Evolutionary conservation across 352 stramenopile genomes (phyloP), one percentile per base, ranked within the genome.

Genomic region (Globisporangium okanoganense): DNA sequence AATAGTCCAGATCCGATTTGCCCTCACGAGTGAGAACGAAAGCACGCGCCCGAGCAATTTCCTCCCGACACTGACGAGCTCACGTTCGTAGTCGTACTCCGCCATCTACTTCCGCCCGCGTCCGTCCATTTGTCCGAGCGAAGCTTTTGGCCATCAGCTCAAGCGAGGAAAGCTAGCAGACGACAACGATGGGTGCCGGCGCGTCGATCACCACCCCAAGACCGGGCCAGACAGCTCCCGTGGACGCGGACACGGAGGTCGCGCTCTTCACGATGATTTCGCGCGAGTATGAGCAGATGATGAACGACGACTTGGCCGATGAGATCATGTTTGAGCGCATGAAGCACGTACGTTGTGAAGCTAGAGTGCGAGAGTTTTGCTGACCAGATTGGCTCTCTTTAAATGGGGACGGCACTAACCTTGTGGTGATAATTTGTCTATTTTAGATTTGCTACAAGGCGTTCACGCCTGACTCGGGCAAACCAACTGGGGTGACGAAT

Each of bases 261-360:
- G 75, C 67, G 14, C 67, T 87, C 52, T 91, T 91, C 55, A 69
- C 63, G 5, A 68, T 75, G 38, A 81, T 89, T 49, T 67, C 81
- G 36, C 70, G 67, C 41, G 82, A 91, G 57, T 92, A 90, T 62
- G 63, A 82, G 29, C 76, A 86, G 53, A 88, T 92, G 75, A 55
- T 49, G n/a, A 52, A 61, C 0, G 74, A 85, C 14, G 56, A 83
- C 1, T 66, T 92, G 7, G 67, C 66, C 10, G 79, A 90, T 44
- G 79, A 92, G 65, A 66, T 88, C 43, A 73, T 92, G 52, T 92
- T 92, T 54, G 79, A 92, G 58, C 78, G 75, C 25, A 85, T 92
- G 73, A 92, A 90, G 64, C 74, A 87, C 58, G 76, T 88, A 56
- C 22, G 54, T 61, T 3, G 8, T 41, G 36, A 49, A 36, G 24